A percentile compares a stretch with the other conserved stretches of the same genome.
Evolutionary conservation across 495 filamentous ascomycete species (phyloP).

Genomic region (Penicillium goetzii): DNA sequence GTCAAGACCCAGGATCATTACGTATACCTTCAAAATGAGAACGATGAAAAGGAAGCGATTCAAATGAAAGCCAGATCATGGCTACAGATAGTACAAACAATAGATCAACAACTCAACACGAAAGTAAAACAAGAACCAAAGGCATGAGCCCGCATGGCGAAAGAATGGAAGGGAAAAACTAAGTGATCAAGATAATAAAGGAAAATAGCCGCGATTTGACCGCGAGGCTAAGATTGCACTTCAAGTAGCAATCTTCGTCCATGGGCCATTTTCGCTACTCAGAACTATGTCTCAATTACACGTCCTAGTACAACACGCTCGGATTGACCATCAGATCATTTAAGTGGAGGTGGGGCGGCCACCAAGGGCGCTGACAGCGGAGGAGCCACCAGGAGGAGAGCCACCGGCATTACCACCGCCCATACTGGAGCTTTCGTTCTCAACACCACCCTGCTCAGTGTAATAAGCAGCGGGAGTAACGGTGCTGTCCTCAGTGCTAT

Average conservation of each 20-base stretch:
- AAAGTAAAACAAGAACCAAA: neutral
- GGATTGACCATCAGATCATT: neutral
- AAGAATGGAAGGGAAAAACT: neutral
- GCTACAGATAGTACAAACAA: neutral
- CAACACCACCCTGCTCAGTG: conserved; percentile 41
- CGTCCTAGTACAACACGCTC: neutral
- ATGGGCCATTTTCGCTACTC: neutral
- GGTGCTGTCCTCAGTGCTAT: conserved; percentile 28
- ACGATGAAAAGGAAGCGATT: neutral
- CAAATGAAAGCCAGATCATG: neutral
- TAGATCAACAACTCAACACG: neutral
- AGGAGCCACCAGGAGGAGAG: conserved; percentile 17
- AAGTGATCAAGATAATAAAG: neutral
- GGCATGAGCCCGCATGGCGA: neutral
- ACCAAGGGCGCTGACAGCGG: conserved; percentile 8
- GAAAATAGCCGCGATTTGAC: neutral
- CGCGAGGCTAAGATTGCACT: neutral
- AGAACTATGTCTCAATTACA: neutral
- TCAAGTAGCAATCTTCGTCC: neutral
- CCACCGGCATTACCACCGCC: conserved; percentile 16
- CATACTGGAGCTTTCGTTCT: conserved; percentile 36
- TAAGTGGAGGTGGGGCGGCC: conserved; percentile 4
- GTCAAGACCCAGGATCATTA: neutral
- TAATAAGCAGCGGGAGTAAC: conserved; percentile 40
- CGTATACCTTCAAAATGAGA: too few species aligned